These are phyloP conservation scores for Anisodus tanguticus DNA, from an alignment of 257 asterid genomes.

Conservation along the genomic window DNA sequence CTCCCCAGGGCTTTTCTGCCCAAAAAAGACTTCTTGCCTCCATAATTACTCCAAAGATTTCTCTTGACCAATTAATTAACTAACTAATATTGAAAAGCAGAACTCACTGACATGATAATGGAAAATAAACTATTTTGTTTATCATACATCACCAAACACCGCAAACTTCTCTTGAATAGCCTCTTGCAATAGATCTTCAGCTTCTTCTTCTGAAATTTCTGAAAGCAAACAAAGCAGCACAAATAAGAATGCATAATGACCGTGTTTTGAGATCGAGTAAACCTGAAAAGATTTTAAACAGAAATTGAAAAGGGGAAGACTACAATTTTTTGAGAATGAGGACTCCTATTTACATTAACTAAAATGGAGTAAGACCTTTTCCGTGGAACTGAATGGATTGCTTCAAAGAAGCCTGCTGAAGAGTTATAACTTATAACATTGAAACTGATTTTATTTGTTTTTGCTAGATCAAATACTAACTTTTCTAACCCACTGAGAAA, in stretches of 20 bases:
- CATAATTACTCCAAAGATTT: background rate
- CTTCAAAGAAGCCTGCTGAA: slow-evolving; percentile 10
- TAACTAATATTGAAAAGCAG: background rate
- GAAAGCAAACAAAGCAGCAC: slow-evolving; percentile 36
- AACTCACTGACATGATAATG: background rate
- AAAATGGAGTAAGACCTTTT: slow-evolving; percentile 3
- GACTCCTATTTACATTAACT: background rate
- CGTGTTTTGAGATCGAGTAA: background rate
- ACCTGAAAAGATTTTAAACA: background rate
- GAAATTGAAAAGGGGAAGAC: slow-evolving; percentile 3
- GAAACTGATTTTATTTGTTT: background rate
- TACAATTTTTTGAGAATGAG: background rate
- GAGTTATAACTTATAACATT: background rate
- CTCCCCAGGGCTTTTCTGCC: background rate
- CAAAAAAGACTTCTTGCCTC: background rate
- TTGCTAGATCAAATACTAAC: background rate
- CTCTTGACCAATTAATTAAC: background rate
- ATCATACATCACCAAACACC: slow-evolving; percentile 88
- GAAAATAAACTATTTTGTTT: background rate
- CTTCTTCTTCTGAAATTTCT: slow-evolving; percentile 99
- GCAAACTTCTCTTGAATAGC: slow-evolving; percentile 97
- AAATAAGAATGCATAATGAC: background rate
- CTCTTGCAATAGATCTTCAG: slow-evolving; percentile 92
- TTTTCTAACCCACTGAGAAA: background rate
- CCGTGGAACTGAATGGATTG: background rate